Evolutionary conservation across 306 rosid genomes (phyloP).

Genomic region (Vicia villosa): DNA sequence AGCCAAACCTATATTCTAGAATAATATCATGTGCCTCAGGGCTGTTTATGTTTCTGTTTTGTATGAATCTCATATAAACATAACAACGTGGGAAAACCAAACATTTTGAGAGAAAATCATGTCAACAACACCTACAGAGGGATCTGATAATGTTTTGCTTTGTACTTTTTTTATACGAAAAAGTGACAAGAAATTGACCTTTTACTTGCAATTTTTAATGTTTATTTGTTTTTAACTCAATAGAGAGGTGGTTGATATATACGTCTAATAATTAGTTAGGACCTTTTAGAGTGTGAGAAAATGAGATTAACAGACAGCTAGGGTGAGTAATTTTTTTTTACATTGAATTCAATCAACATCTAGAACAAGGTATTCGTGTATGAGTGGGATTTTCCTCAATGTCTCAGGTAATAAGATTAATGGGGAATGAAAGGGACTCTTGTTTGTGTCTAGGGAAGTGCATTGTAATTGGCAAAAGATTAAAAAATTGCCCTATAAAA

Average conservation of each 20-base stretch:
- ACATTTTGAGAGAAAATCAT: slow-evolving; percentile 20
- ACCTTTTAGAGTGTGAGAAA: slow-evolving; percentile 16
- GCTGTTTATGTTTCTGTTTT: slow-evolving; percentile 9
- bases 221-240: slow-evolving; percentile 33
- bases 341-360: not conserved
- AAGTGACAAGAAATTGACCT: slow-evolving; percentile 37
- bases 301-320: slow-evolving; percentile 15
- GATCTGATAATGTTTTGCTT: slow-evolving; percentile 3
- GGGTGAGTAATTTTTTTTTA: not conserved
- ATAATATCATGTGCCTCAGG: not conserved
- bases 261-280: not conserved
- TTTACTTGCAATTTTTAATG: slow-evolving; percentile 19
- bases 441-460: not conserved
- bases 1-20: not conserved
- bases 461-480: not conserved
- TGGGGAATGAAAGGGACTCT: not conserved
- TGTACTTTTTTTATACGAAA: slow-evolving; percentile 8
- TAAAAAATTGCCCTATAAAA: not conserved
- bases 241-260: slow-evolving; percentile 9
- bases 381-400: slow-evolving; percentile 9
- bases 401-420: not conserved
- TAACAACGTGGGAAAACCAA: not conserved
- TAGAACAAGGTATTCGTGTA: not conserved
- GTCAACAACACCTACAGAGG: not conserved
- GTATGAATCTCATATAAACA: not conserved